Evolutionary conservation across 192 early-diverging fungal genomes (phyloP), one percentile per base, ranked within the genome.

Genomic region (Coemansia sp.): DNA sequence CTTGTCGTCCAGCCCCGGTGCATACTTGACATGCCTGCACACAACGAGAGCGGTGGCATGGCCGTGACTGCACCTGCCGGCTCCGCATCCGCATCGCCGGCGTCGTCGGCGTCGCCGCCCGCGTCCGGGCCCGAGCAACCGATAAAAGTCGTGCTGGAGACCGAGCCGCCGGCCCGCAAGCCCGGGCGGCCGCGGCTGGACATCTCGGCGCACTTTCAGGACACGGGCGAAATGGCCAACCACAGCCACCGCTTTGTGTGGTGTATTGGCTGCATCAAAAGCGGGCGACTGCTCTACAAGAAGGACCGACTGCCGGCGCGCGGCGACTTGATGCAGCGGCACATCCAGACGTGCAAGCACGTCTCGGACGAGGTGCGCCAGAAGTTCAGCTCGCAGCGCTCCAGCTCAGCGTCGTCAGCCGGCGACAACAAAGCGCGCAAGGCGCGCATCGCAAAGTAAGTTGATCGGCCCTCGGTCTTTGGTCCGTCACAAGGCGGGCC

Each of bases 171-270:
- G 26, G 62, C 43, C 9, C 73, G 73, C 62, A 68, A 65, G 62
- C 75, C 75, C 2, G 75, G 75, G 9, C 68, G 75, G n/a, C 75
- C 75, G 15, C 68, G 75, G 20, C 59, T 71, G 25, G 67, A 65
- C 58, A 77, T 77, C 11, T 77, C 75, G 28, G 63, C 67, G n/a
- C 59, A 71, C 43, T 77, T 71, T 39, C 75, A 77, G 30, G 75
- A 77, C 67, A 77, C 75, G 1, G 75, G 75, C 43, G 75, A 77
- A 41, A 77, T 77, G 75, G 75, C 75, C 19, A 77, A 77, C 69
- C 63, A 77, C 46, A 77, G 75, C 59, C 75, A 77, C 36, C 75
- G 75, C 20, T 58, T 77, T 35, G 75, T 77, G 21, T 71, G 69
- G 69, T 77, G 75, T 34, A 71, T 71, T 20, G 75, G 57, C 23